phyloP scores from a whole-genome alignment of 148 eudicot genomes.

The Gaultheria prostrata region DNA sequence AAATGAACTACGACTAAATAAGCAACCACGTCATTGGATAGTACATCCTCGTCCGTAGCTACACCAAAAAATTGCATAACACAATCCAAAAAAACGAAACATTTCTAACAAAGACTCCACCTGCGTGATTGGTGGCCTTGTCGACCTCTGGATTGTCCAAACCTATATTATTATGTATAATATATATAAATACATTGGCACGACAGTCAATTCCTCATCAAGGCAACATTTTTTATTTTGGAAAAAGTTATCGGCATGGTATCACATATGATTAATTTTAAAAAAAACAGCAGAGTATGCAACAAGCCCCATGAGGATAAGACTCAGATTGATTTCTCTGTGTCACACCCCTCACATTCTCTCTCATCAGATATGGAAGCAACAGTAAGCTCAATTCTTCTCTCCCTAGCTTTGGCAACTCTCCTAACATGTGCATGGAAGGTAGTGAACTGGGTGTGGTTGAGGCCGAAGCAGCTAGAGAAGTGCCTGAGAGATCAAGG shows the following conservation, averaged over 20 bases:
- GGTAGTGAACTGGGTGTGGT: conserved; percentile 27
- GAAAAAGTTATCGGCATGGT: background rate
- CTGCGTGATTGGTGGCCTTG: background rate
- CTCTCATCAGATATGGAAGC: conserved; percentile 3
- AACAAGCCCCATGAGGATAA: background rate
- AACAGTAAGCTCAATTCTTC: background rate
- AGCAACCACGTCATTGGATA: no score
- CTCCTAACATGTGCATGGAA: conserved; percentile 13
- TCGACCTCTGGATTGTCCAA: background rate
- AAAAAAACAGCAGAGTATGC: background rate
- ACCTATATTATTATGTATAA: no score
- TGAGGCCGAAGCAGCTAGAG: conserved; percentile 33
- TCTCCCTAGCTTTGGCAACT: conserved; percentile 9
- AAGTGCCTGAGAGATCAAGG: conserved; percentile 33
- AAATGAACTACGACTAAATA: no score
- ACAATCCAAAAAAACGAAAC: no score
- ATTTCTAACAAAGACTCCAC: background rate
- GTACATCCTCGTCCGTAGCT: no score
- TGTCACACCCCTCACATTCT: background rate
- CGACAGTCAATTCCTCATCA: no score
- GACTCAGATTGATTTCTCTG: background rate
- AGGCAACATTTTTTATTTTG: no score
- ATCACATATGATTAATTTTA: background rate
- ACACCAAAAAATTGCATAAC: no score
- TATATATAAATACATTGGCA: no score